Base-by-base conservation (phyloP, 2,329 filamentous ascomycete species). In the Phialophora macrospora region DNA sequence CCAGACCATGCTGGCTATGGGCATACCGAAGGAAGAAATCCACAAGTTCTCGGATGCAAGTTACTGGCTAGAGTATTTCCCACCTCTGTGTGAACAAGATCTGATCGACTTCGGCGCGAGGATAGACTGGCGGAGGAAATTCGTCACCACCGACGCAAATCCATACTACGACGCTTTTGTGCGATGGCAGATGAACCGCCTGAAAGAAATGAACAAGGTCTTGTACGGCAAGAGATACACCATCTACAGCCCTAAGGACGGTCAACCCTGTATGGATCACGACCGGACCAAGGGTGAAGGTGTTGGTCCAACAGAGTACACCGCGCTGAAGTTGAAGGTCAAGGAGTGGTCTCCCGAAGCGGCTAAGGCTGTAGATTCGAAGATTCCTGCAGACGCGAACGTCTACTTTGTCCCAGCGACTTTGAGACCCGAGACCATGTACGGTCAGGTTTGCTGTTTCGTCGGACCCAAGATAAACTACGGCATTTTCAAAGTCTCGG, bases 111-210 rank as follows among this genome's bases (percentile, higher is more conserved):
- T 98, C 69, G 94, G 94, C 66, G 89, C 90, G 58, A 85, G 93
- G 72, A 90, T 98, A 74, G 95, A 98, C 77, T 99, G 94, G 94
- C 86, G 94, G 75, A 85, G 95, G 77, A 90, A 90, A 44, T 92
- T 99, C 71, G 90, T 98, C 70, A 99, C 95, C 6, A 99, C 95
- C 2, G 93, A 97, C 73, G 93, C 92, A 41, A 99, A 99, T 79
- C 93, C 92, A 4, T 98, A 95, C 82, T 99, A 96, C 77, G 94
- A 99, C 76, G 87, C 92, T 4, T 99, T 99, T 74, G 90, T 98
- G 48, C 84, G 91, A 74, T 99, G 95, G 95, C 95, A 73, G 64
- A 73, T 73, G 71, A 73, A 71, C 28, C 66, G 71, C 30, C 56
- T 73, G 28, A 69, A 73, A 52, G 71, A 71, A 57, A 30, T 70